Conservation (phyloP, 2,329 filamentous ascomycete genomes). For the Cryphonectria carpinicola region DNA sequence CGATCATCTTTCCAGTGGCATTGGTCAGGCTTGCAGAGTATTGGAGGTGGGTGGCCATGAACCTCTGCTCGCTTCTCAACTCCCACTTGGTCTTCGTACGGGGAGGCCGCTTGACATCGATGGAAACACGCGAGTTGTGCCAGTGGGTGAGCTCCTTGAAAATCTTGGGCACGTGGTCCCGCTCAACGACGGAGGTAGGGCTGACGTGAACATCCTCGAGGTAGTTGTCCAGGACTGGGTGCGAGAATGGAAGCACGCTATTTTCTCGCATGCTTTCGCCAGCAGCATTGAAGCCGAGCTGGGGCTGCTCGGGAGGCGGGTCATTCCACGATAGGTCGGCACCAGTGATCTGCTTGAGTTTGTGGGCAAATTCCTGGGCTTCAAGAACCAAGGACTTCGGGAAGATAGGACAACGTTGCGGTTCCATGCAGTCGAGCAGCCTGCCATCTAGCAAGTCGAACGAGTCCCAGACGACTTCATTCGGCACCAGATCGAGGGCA, state of each 20-base stretch:
- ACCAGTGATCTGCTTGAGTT: constrained; percentile 26
- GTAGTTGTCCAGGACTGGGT: constrained; percentile 50
- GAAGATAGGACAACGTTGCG: constrained; percentile 18
- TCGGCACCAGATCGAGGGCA: constrained; percentile 26
- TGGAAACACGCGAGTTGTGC: constrained; percentile 61
- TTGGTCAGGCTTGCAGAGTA: constrained; percentile 75
- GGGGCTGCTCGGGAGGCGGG: not conserved
- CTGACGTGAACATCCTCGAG: constrained; percentile 47
- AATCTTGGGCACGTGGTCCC: constrained; percentile 37
- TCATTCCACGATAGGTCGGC: constrained; percentile 7
- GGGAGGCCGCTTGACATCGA: constrained; percentile 44
- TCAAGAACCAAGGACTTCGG: constrained; percentile 18
- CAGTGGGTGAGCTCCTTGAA: constrained; percentile 61
- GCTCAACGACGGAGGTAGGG: constrained; percentile 35
- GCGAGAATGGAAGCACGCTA: constrained; percentile 50
- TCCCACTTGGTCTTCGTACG: constrained; percentile 38
- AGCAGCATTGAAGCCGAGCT: not conserved
- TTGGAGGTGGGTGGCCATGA: constrained; percentile 68
- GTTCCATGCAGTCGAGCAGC: constrained; percentile 22
- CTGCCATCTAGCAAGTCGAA: constrained; percentile 35
- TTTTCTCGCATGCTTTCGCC: constrained; percentile 12
- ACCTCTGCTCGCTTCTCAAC: constrained; percentile 60
- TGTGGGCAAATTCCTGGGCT: constrained; percentile 14
- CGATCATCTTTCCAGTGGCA: constrained; percentile 62
- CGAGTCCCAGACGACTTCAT: constrained; percentile 30